These are phyloP conservation scores for Yarrowia porcina DNA, from an alignment of 805 yeast genomes.

Conservation along the genomic window DNA sequence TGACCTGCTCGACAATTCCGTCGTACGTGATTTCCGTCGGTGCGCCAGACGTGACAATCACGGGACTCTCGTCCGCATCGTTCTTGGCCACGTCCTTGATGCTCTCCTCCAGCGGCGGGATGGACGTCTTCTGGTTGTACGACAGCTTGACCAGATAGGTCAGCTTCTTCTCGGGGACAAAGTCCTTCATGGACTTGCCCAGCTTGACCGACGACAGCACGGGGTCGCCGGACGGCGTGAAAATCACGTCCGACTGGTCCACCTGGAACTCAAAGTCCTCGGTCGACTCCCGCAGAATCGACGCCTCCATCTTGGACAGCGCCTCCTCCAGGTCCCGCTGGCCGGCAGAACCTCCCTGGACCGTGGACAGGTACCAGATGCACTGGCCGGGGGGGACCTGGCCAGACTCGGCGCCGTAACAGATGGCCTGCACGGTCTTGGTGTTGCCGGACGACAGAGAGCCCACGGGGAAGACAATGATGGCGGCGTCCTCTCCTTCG, in stretches of 20 bases:
- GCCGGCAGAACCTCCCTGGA: conserved; percentile 52
- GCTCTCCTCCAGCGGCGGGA: conserved; percentile 23
- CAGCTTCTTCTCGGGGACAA: conserved; percentile 74
- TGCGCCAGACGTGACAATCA: conserved; percentile 10
- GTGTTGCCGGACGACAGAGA: conserved; percentile 64
- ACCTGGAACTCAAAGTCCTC: conserved; percentile 54
- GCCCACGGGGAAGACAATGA: conserved; percentile 89
- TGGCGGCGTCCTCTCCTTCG: conserved; percentile 76
- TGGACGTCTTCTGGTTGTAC: conserved; percentile 49
- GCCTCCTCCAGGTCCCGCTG: conserved; percentile 72
- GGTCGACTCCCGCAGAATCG: conserved; percentile 75
- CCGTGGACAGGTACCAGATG: conserved; percentile 81
- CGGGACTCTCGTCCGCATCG: background rate
- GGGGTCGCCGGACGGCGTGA: conserved; percentile 55
- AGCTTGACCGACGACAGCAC: conserved; percentile 75
- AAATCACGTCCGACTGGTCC: conserved; percentile 53
- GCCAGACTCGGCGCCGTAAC: conserved; percentile 84
- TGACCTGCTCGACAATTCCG: conserved; percentile 81
- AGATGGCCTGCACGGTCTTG: conserved; percentile 78
- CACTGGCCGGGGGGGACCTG: conserved; percentile 84
- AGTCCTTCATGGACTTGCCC: conserved; percentile 80
- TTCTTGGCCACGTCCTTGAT: conserved; percentile 9
- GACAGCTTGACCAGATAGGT: conserved; percentile 58
- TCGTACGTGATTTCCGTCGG: conserved; percentile 76
- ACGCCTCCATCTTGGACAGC: conserved; percentile 69